phyloP scores from a whole-genome alignment of 768 basidiomycete genomes.

The Arthromyces matolae region DNA sequence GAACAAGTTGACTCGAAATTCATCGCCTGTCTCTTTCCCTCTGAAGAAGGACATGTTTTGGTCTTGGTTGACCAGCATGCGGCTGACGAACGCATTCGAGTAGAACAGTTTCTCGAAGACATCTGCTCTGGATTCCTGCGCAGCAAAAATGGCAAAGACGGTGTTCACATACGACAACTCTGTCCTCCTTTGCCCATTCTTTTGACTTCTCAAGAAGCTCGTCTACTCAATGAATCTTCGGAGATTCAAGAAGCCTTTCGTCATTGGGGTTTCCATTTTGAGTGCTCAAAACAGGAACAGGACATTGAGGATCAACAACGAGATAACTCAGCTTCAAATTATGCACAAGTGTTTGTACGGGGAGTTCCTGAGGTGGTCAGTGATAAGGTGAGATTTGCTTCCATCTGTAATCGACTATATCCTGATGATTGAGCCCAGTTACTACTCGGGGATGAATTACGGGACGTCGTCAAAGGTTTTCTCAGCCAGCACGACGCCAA shows the following conservation, averaged over 20 bases:
- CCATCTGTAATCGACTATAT: constrained; percentile 4
- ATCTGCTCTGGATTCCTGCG: constrained; percentile 69
- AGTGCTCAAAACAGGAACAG: constrained; percentile 19
- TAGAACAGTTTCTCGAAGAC: constrained; percentile 75
- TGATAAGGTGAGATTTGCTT: constrained; percentile 60
- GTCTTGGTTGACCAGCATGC: constrained; percentile 96
- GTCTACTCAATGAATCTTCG: constrained; percentile 38
- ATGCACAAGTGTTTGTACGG: constrained; percentile 62
- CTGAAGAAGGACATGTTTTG: constrained; percentile 32
- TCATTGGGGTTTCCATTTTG: constrained; percentile 70
- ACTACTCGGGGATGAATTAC: constrained; percentile 66
- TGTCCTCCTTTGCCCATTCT: constrained; percentile 57
- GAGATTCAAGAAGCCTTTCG: constrained; percentile 46
- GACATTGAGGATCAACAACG: constrained; percentile 18
- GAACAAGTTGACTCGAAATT: constrained; percentile 92
- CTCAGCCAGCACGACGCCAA: constrained; percentile 53
- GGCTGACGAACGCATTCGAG: constrained; percentile 92
- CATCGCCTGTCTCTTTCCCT: constrained; percentile 57
- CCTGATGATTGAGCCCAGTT: constrained; percentile 37
- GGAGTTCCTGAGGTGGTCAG: constrained; percentile 67
- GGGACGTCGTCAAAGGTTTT: constrained; percentile 70
- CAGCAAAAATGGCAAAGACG: constrained; percentile 28
- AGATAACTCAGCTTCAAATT: constrained; percentile 36
- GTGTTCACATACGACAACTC: constrained; percentile 40
- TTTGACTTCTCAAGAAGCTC: constrained; percentile 63